Percentiles rank a stretch among this genome's conserved stretches.
These are phyloP conservation scores for Populus nigra DNA, from an alignment of 345 rosid species.

Conservation along the genomic window DNA sequence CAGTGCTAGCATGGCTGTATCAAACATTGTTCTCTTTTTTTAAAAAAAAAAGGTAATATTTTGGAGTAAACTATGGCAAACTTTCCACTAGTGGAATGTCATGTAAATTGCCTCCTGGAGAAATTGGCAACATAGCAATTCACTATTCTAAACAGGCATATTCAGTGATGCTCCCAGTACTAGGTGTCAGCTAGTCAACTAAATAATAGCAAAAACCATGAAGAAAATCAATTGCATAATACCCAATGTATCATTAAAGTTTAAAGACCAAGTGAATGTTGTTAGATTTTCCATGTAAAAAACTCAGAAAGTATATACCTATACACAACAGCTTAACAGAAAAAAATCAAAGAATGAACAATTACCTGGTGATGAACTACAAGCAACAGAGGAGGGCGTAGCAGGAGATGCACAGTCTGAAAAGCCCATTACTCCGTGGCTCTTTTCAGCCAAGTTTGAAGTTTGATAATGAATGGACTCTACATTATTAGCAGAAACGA, in stretches of 20 bases:
- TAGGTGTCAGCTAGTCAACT: background rate
- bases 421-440: constrained; percentile 52
- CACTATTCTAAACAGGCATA: background rate
- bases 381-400: constrained; percentile 91
- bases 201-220: background rate
- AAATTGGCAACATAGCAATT: background rate
- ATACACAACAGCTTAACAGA: background rate
- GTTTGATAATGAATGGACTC: constrained; percentile 48
- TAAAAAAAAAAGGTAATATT: background rate
- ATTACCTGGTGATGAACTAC: constrained; percentile 84
- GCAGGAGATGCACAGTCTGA: constrained; percentile 80
- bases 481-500: constrained; percentile 21
- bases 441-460: constrained; percentile 52
- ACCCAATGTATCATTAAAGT: background rate
- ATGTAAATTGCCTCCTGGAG: background rate
- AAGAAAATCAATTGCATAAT: background rate
- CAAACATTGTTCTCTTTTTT: background rate
- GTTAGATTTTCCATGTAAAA: background rate
- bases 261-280: background rate
- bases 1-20: background rate
- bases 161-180: background rate
- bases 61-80: background rate
- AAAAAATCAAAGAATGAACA: background rate
- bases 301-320: background rate
- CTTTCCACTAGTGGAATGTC: background rate